A percentile compares a stretch with the other conserved stretches of the same genome.
Evolutionary conservation across 164 flowering plant genomes (phyloP).

Genomic region (Vitis vinifera): ASM3070453v1 NC_081806.1:2240501-2241000

Average conservation of each 20-base stretch:
- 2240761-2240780: slow-evolving; percentile 59
- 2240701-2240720: not conserved
- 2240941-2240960: no score
- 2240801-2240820: slow-evolving; percentile 40
- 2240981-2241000: no score
- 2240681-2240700: not conserved
- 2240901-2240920: no score
- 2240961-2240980: no score
- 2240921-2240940: not conserved
- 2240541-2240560: not conserved
- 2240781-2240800: slow-evolving; percentile 58
- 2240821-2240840: slow-evolving; percentile 7
- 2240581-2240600: not conserved
- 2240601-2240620: not conserved
- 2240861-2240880: not conserved
- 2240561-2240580: not conserved
- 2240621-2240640: not conserved
- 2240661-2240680: not conserved
- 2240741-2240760: slow-evolving; percentile 20
- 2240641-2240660: not conserved
- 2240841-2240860: no score
- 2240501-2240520: not conserved
- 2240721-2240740: no score
- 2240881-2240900: not conserved
- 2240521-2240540: not conserved